Evolutionary conservation across 1,284 basidiomycete species (phyloP).

Genomic region (Apiotrichum brassicae): DNA sequence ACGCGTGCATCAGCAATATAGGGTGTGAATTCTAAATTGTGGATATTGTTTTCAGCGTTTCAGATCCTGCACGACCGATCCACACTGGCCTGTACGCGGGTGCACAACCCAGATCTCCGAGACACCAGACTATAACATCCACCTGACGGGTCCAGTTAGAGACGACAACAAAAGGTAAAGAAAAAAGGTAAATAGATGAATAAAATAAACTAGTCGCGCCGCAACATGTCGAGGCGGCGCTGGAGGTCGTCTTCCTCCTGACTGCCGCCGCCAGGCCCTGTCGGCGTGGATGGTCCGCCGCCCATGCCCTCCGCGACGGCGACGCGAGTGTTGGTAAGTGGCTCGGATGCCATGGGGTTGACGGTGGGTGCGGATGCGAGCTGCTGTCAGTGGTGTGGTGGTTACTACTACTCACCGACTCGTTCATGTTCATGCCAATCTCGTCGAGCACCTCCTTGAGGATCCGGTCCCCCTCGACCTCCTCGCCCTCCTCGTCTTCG

Average conservation of each 20-base stretch:
- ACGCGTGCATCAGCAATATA: too few species aligned
- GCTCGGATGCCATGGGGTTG: slow-evolving; percentile 56
- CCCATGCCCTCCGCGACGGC: slow-evolving; percentile 65
- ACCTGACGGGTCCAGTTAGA: too few species aligned
- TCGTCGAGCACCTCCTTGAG: slow-evolving; percentile 95
- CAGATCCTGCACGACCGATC: too few species aligned
- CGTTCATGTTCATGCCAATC: slow-evolving; percentile 86
- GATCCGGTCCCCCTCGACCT: slow-evolving; percentile 93
- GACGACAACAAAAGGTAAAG: too few species aligned
- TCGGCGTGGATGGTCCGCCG: slow-evolving; percentile 45
- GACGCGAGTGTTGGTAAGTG: slow-evolving; percentile 60
- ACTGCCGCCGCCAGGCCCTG: slow-evolving; percentile 47
- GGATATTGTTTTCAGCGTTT: too few species aligned
- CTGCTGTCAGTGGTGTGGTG: slow-evolving; percentile 33
- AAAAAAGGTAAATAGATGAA: too few species aligned
- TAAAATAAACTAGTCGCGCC: slow-evolving; percentile 50
- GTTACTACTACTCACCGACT: slow-evolving; percentile 59
- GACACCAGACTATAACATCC: too few species aligned
- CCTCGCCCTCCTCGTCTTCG: slow-evolving; percentile 72
- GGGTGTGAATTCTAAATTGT: too few species aligned
- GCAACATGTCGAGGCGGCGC: slow-evolving; percentile 73
- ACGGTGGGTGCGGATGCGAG: slow-evolving; percentile 75
- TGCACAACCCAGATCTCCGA: too few species aligned
- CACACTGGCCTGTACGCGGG: too few species aligned
- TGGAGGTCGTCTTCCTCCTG: slow-evolving; percentile 84